phyloP scores from a whole-genome alignment of 2,329 filamentous ascomycete species.

The Chalaropsis ovoidea region DNA sequence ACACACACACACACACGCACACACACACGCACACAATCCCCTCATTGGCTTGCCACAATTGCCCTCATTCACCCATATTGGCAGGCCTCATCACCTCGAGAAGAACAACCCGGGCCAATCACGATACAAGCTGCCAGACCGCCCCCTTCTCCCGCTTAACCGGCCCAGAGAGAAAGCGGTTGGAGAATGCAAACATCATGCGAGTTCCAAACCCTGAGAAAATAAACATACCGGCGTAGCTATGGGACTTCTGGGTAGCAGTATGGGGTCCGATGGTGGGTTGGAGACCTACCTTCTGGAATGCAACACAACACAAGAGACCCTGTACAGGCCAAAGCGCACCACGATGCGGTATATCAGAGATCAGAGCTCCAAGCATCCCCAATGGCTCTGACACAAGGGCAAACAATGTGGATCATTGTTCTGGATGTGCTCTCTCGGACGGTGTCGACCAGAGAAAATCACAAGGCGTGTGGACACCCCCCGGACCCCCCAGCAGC shows the following conservation, averaged over 20 bases:
- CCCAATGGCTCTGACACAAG: neutral
- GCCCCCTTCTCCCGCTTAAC: too few species aligned
- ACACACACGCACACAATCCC: too few species aligned
- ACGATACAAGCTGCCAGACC: too few species aligned
- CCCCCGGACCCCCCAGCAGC: neutral
- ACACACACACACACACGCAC: too few species aligned
- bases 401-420: neutral
- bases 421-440: neutral
- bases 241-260: neutral
- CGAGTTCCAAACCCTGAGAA: neutral
- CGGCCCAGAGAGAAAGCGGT: too few species aligned
- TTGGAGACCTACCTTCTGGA: neutral
- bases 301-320: neutral
- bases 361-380: neutral
- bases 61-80: too few species aligned
- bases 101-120: too few species aligned
- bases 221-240: too few species aligned
- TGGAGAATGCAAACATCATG: neutral
- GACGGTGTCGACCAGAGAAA: neutral
- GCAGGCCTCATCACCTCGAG: too few species aligned
- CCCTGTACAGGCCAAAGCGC: neutral
- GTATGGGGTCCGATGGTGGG: neutral
- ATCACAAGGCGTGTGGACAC: neutral
- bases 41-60: too few species aligned
- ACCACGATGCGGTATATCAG: neutral